phyloP scores from a whole-genome alignment of 2,329 filamentous ascomycete species.

The Hyphodiscus sp. region DNA sequence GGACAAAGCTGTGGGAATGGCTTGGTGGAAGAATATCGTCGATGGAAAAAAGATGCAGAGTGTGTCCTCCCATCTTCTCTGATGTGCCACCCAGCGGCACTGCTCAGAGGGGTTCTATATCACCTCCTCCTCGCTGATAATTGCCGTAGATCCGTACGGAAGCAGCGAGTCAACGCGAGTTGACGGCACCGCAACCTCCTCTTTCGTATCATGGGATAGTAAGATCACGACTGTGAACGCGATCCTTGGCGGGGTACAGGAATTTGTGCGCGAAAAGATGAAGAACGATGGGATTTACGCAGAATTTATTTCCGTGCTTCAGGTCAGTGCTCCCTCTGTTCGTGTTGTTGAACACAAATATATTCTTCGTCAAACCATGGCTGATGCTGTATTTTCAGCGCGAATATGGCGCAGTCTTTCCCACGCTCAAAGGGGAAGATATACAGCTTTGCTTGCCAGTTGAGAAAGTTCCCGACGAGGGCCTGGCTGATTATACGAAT shows the following conservation, averaged over 20 bases:
- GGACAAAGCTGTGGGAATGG: slow-evolving; percentile 34
- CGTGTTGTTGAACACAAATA: background rate
- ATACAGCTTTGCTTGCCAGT: background rate
- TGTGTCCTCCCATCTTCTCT: slow-evolving; percentile 23
- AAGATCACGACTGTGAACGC: slow-evolving; percentile 37
- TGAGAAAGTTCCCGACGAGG: background rate
- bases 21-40: slow-evolving; percentile 39
- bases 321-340: background rate
- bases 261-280: slow-evolving; percentile 35
- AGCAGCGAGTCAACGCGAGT: slow-evolving; percentile 36
- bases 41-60: slow-evolving; percentile 39
- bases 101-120: too few species aligned
- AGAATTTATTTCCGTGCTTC: slow-evolving; percentile 26
- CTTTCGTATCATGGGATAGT: slow-evolving; percentile 38
- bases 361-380: background rate
- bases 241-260: slow-evolving; percentile 33
- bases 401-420: background rate
- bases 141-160: slow-evolving; percentile 32
- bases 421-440: background rate
- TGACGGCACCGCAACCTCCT: slow-evolving; percentile 34
- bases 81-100: too few species aligned
- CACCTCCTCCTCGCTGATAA: background rate
- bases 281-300: slow-evolving; percentile 33
- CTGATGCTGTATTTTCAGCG: background rate
- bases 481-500: background rate